phyloP scores from a whole-genome alignment of 352 stramenopile species.

The Phytophthora europaea region DNA sequence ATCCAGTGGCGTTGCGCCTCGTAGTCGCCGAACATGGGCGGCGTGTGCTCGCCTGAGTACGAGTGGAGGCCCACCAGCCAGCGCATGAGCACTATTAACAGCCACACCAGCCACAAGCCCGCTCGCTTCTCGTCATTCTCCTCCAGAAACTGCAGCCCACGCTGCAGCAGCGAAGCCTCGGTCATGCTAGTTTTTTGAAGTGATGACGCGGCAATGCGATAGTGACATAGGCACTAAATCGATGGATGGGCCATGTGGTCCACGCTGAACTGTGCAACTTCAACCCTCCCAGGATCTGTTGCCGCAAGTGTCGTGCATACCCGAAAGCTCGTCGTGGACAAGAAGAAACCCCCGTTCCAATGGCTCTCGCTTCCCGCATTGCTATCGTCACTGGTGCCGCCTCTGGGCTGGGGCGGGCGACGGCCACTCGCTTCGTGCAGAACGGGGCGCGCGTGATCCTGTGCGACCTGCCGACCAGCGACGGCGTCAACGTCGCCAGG shows the following conservation, averaged over 20 bases:
- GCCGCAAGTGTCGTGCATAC: slow-evolving; percentile 2
- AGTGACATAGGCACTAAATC: slow-evolving; percentile 30
- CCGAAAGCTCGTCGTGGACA: background rate
- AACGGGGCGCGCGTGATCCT: slow-evolving; percentile 93
- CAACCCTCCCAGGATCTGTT: slow-evolving; percentile 18
- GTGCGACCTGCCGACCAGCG: slow-evolving; percentile 91
- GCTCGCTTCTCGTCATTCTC: slow-evolving; percentile 56
- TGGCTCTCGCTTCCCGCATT: slow-evolving; percentile 74
- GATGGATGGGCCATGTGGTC: slow-evolving; percentile 2
- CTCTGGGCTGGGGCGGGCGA: slow-evolving; percentile 94
- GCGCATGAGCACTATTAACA: slow-evolving; percentile 69
- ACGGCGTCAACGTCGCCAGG: slow-evolving; percentile 80
- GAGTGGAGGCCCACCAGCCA: slow-evolving; percentile 85
- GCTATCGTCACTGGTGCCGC: slow-evolving; percentile 94
- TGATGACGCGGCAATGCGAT: slow-evolving; percentile 31
- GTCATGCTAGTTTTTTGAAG: slow-evolving; percentile 5
- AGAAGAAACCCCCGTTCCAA: slow-evolving; percentile 21
- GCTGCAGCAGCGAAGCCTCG: slow-evolving; percentile 50
- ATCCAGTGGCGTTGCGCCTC: slow-evolving; percentile 99
- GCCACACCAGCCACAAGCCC: slow-evolving; percentile 59
- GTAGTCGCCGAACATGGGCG: slow-evolving; percentile 96
- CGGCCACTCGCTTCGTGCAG: slow-evolving; percentile 91
- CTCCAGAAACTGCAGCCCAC: slow-evolving; percentile 63
- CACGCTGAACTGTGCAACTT: slow-evolving; percentile 32
- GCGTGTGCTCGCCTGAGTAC: slow-evolving; percentile 82